phyloP scores from a whole-genome alignment of 2,329 filamentous ascomycete species.

The Thelonectria olida region DNA sequence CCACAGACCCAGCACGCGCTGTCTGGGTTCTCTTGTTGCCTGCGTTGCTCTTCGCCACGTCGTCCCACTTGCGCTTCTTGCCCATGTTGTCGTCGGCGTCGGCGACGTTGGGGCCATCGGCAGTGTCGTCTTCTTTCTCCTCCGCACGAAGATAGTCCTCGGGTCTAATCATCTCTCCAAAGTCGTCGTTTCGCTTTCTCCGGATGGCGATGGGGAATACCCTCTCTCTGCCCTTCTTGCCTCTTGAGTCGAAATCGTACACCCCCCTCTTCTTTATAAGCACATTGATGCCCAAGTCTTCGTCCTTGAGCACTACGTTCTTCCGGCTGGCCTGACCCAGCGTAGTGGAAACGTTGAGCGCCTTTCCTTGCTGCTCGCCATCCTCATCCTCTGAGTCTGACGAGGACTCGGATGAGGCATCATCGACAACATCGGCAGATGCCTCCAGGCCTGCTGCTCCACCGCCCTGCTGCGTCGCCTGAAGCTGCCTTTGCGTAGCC shows the following conservation, averaged over 20 bases:
- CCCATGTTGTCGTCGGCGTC: constrained; percentile 73
- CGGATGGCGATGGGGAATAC: constrained; percentile 90
- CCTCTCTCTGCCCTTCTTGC: constrained; percentile 90
- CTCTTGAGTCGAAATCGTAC: constrained; percentile 92
- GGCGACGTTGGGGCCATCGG: constrained; percentile 54
- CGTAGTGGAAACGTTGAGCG: constrained; percentile 86
- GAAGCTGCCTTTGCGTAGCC: constrained; percentile 85
- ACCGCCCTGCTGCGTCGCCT: constrained; percentile 79
- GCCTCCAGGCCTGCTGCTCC: constrained; percentile 74
- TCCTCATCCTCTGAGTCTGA: constrained; percentile 90
- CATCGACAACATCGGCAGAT: constrained; percentile 79
- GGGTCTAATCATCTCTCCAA: constrained; percentile 90
- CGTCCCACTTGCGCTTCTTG: constrained; percentile 95
- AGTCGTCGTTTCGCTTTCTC: constrained; percentile 84
- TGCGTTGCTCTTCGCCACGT: constrained; percentile 53
- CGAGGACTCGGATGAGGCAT: constrained; percentile 85
- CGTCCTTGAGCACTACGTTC: constrained; percentile 86
- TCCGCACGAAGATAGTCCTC: constrained; percentile 95
- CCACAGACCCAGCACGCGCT: constrained; percentile 52
- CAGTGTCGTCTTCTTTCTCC: constrained; percentile 81
- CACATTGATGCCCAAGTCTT: constrained; percentile 91
- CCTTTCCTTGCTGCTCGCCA: constrained; percentile 88
- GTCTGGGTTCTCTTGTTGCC: constrained; percentile 70
- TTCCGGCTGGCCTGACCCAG: constrained; percentile 85
- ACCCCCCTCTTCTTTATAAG: constrained; percentile 87